Conservation (phyloP, 345 rosid genomes). For the Dipteronia sinensis region DNA sequence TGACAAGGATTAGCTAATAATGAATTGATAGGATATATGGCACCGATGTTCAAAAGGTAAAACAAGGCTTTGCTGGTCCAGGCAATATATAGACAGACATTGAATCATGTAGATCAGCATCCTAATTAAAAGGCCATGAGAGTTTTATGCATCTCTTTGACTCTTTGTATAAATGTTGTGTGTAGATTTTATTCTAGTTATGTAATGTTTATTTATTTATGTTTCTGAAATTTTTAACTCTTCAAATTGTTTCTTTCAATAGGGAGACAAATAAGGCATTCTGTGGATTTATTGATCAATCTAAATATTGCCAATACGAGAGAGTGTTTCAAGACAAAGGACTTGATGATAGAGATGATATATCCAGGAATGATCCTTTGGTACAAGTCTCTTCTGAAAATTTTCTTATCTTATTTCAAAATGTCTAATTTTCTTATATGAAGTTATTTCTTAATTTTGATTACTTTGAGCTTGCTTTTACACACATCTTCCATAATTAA, state of each 20-base stretch:
- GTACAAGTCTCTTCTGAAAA: conserved; percentile 19
- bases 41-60: no score
- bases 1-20: background rate
- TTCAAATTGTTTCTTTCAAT: conserved; percentile 34
- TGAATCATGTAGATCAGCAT: background rate
- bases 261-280: conserved; percentile 93
- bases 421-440: background rate
- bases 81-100: no score
- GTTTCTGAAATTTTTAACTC: background rate
- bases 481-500: background rate
- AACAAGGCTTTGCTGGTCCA: no score
- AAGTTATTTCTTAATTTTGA: background rate
- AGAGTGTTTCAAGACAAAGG: conserved; percentile 33
- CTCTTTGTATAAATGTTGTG: background rate
- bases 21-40: background rate
- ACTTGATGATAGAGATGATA: conserved; percentile 22
- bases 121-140: background rate
- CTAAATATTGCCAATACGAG: conserved; percentile 41
- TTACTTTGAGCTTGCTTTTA: conserved; percentile 1
- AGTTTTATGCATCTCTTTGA: background rate
- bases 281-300: conserved; percentile 74
- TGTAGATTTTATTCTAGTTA: background rate
- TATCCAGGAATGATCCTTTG: conserved; percentile 26
- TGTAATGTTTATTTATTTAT: background rate
- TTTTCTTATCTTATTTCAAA: background rate